These are phyloP conservation scores for Xerocomus spinulosus DNA, from an alignment of 768 basidiomycete genomes.

Conservation along the genomic window DNA sequence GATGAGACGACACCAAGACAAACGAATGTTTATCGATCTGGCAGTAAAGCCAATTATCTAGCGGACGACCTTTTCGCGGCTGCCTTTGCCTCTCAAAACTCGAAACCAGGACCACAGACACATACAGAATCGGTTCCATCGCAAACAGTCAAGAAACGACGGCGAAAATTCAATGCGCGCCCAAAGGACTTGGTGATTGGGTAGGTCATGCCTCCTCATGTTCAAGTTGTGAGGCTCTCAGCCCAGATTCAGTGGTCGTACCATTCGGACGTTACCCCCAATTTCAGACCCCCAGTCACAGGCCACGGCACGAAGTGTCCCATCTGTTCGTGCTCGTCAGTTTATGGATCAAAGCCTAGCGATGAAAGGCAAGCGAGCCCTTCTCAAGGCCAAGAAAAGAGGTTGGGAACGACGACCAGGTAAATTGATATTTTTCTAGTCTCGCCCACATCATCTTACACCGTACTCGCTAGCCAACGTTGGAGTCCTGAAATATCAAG, in stretches of 20 bases:
- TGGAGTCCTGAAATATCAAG: constrained; percentile 49
- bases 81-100: constrained; percentile 42
- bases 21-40: constrained; percentile 4
- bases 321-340: constrained; percentile 44
- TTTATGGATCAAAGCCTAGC: constrained; percentile 53
- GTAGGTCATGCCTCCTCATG: constrained; percentile 29
- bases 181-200: constrained; percentile 54
- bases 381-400: constrained; percentile 34
- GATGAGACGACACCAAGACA: not conserved
- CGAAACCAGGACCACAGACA: constrained; percentile 11
- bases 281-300: constrained; percentile 26
- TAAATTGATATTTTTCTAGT: constrained; percentile 27
- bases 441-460: not conserved
- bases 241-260: constrained; percentile 43
- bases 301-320: constrained; percentile 40
- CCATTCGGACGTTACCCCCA: constrained; percentile 45
- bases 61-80: constrained; percentile 62
- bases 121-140: constrained; percentile 21
- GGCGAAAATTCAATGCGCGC: constrained; percentile 29
- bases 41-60: constrained; percentile 48
- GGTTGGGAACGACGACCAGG: constrained; percentile 61
- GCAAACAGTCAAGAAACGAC: constrained; percentile 25
- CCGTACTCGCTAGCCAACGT: constrained; percentile 41
- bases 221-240: constrained; percentile 1
- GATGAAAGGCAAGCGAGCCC: constrained; percentile 35